Conservation (phyloP, 352 stramenopile species). For the Elongisporangium senticosum region DNA sequence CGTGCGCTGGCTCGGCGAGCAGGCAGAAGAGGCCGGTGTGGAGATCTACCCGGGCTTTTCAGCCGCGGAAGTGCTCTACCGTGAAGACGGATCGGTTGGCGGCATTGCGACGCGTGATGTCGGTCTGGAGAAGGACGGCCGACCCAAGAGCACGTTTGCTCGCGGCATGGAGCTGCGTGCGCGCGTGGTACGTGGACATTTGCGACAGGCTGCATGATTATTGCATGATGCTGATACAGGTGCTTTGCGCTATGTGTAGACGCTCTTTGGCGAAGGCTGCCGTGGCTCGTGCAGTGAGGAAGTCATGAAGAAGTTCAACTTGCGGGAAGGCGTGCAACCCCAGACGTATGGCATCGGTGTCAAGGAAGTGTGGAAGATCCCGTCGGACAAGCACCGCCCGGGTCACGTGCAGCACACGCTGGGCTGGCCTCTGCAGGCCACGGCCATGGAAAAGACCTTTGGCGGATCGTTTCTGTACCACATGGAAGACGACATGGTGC, state of each 20-base stretch:
- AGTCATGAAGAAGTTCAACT: conserved; percentile 95
- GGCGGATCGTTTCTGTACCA: conserved; percentile 99
- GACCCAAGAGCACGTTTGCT: conserved; percentile 95
- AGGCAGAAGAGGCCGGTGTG: conserved; percentile 97
- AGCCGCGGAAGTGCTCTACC: conserved; percentile 90
- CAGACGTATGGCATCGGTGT: conserved; percentile 99
- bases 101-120: conserved; percentile 99
- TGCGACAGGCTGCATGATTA: neutral
- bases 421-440: conserved; percentile 95
- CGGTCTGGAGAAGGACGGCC: conserved; percentile 95
- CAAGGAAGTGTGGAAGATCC: conserved; percentile 95
- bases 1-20: conserved; percentile 93
- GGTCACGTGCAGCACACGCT: conserved; percentile 98
- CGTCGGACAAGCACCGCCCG: conserved; percentile 91
- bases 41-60: conserved; percentile 99
- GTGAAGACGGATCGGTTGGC: conserved; percentile 72
- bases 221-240: conserved; percentile 7
- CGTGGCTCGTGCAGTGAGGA: conserved; percentile 96
- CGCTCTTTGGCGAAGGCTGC: conserved; percentile 97
- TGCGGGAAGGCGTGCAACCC: conserved; percentile 86
- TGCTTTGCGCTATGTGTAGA: conserved; percentile 65
- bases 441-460: conserved; percentile 92
- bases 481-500: conserved; percentile 94
- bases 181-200: conserved; percentile 43
- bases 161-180: conserved; percentile 96